Evolutionary conservation across 257 asterid species (phyloP).

Genomic region (Capsicum baccatum): DNA sequence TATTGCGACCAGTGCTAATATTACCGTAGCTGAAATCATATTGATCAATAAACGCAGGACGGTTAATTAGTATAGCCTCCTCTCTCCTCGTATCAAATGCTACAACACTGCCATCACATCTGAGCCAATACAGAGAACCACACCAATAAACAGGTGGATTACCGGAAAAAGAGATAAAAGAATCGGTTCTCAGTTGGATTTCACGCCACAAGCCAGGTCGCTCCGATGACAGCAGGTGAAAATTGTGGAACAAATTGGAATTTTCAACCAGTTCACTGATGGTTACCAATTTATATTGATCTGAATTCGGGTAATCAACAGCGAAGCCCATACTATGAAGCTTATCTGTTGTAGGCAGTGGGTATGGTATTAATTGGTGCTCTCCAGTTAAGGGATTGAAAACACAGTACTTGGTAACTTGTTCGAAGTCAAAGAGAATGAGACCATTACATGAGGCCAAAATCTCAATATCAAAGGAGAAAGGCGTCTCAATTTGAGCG

Average conservation of each 20-base stretch:
- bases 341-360: not conserved
- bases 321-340: not conserved
- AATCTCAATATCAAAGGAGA: not conserved
- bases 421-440: not conserved
- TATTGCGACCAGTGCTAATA: not conserved
- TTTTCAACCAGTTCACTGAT: not conserved
- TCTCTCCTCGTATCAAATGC: not conserved
- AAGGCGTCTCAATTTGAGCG: not conserved
- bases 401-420: not conserved
- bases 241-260: not conserved
- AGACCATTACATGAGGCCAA: not conserved
- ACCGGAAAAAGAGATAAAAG: not conserved
- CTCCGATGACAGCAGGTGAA: not conserved
- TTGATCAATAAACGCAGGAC: not conserved
- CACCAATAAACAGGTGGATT: not conserved
- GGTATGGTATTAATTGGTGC: not conserved
- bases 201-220: not conserved
- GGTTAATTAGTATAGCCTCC: not conserved
- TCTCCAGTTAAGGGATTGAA: conserved; percentile 23
- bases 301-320: not conserved
- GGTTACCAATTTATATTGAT: conserved; percentile 7
- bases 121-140: not conserved
- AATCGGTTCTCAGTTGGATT: not conserved
- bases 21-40: not conserved
- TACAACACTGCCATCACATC: not conserved